A percentile compares a stretch with the other conserved stretches of the same genome.
phyloP scores from a whole-genome alignment of 78 protist genomes.

The Isochrysis galbana region DNA sequence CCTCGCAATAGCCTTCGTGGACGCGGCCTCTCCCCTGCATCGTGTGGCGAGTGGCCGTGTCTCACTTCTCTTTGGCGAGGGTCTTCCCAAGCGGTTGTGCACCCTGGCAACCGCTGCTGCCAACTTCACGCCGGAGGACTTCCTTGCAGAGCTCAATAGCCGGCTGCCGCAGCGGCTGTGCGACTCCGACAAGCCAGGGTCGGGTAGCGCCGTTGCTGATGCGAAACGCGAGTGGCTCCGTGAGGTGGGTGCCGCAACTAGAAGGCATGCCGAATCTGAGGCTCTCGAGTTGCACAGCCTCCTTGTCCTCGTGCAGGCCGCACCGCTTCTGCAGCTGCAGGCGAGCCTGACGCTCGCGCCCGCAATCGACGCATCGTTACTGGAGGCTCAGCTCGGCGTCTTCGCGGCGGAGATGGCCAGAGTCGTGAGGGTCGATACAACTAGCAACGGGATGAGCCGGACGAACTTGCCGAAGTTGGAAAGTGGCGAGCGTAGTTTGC shows the following conservation, averaged over 20 bases:
- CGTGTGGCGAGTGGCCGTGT: not conserved
- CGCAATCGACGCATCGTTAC: not conserved
- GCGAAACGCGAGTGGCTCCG: not conserved
- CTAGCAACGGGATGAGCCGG: no score
- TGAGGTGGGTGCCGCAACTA: not conserved
- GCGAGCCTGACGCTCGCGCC: not conserved
- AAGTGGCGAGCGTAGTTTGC: no score
- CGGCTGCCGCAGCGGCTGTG: not conserved
- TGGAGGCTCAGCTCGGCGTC: not conserved
- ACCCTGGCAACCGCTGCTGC: not conserved
- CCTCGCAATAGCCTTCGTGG: not conserved
- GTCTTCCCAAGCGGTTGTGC: not conserved
- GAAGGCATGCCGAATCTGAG: not conserved
- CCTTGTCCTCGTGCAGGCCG: not conserved
- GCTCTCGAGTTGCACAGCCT: not conserved
- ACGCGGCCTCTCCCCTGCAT: not conserved
- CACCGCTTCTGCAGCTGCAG: not conserved
- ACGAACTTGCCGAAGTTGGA: no score
- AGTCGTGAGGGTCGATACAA: no score
- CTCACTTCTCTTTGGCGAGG: not conserved
- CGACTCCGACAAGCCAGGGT: not conserved
- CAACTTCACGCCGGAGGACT: not conserved
- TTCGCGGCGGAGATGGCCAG: not conserved
- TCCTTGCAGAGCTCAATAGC: not conserved
- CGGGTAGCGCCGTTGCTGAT: not conserved